Evolutionary conservation across 305 asterid species (phyloP).

Genomic region (Solanum chacoense): DNA sequence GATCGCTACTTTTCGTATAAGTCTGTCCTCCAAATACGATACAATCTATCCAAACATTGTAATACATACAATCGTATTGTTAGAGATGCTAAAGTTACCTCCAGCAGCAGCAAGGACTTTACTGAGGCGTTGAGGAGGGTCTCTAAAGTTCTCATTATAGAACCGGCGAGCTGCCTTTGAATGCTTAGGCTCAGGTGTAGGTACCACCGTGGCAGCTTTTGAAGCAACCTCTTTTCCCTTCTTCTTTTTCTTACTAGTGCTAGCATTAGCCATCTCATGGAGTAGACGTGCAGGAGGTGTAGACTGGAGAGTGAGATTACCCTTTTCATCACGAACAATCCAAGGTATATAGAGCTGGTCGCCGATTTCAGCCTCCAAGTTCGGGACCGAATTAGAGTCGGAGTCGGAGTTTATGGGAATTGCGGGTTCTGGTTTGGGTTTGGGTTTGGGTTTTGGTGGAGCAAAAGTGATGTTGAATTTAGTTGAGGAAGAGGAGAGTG

Average conservation of each 20-base stretch:
- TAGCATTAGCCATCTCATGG: conserved; percentile 38
- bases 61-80: background rate
- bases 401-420: conserved; percentile 7
- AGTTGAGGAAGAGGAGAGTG: conserved; percentile 27
- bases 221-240: conserved; percentile 35
- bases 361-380: conserved; percentile 18
- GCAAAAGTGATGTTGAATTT: conserved; percentile 65
- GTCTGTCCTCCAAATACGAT: background rate
- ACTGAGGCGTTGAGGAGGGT: conserved; percentile 81
- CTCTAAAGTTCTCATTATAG: conserved; percentile 76
- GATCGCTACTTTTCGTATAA: background rate
- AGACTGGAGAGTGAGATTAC: conserved; percentile 36
- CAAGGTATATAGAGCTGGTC: conserved; percentile 48
- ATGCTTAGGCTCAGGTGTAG: conserved; percentile 48
- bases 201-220: conserved; percentile 15
- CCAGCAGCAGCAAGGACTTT: conserved; percentile 93
- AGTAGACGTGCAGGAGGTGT: conserved; percentile 48
- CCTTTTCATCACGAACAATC: conserved; percentile 56
- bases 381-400: conserved; percentile 1
- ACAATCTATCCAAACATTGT: background rate
- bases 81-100: conserved; percentile 33
- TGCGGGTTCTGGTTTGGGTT: conserved; percentile 14
- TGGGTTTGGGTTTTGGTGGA: conserved; percentile 52
- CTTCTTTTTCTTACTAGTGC: conserved; percentile 26
- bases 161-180: conserved; percentile 97